Conservation (phyloP, 306 rosid species). For the Prunus mongolica region DNA sequence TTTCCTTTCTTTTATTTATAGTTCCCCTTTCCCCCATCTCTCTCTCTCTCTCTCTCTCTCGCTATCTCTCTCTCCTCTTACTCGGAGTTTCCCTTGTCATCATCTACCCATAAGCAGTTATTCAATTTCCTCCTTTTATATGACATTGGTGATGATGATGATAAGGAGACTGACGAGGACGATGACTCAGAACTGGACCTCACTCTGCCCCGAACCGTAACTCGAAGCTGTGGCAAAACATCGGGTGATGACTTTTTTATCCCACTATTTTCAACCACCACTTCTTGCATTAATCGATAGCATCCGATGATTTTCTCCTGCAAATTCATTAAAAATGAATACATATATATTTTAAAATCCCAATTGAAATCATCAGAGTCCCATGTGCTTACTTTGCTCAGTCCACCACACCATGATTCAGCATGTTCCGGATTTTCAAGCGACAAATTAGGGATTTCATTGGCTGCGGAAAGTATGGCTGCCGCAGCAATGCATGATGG, state of each 20-base stretch:
- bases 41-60: too few species aligned
- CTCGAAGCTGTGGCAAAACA: conserved; percentile 68
- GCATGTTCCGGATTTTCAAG: conserved; percentile 73
- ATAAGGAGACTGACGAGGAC: conserved; percentile 25
- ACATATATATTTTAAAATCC: not conserved
- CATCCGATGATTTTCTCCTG: conserved; percentile 85
- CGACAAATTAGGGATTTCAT: conserved; percentile 75
- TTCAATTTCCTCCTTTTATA: conserved; percentile 79
- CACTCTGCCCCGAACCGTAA: conserved; percentile 43
- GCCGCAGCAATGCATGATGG: conserved; percentile 98
- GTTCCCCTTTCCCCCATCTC: not conserved
- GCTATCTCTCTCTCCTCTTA: conserved; percentile 11
- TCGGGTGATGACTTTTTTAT: conserved; percentile 34
- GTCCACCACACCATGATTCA: conserved; percentile 91
- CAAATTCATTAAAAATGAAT: not conserved
- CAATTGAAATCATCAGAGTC: not conserved
- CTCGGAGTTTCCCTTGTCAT: conserved; percentile 68
- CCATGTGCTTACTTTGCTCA: conserved; percentile 68
- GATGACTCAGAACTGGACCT: conserved; percentile 50
- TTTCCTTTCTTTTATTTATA: conserved; percentile 13
- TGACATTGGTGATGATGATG: conserved; percentile 47
- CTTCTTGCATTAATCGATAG: conserved; percentile 75
- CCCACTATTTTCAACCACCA: conserved; percentile 41
- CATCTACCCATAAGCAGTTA: conserved; percentile 65
- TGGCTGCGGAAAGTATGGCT: conserved; percentile 80